Percentiles rank a stretch among this genome's conserved stretches.
Evolutionary conservation across 345 rosid species (phyloP).

Genomic region (Corymbia maculata): DNA sequence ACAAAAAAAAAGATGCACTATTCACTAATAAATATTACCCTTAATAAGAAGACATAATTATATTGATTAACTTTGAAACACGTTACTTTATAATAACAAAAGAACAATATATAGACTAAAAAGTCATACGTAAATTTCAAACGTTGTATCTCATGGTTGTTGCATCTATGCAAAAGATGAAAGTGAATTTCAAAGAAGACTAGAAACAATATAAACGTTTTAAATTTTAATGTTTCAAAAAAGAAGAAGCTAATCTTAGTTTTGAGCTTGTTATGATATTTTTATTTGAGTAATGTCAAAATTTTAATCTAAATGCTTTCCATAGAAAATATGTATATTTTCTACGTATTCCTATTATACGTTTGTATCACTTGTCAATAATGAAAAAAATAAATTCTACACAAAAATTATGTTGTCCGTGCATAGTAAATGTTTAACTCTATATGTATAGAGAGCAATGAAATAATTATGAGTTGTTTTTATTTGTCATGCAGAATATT

Average conservation of each 20-base stretch:
- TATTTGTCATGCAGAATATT: too few relatives aligned
- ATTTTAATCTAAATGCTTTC: neutral
- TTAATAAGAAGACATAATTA: neutral
- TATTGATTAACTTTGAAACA: neutral
- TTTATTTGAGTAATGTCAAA: neutral
- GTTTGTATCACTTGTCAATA: neutral
- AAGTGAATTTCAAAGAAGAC: neutral
- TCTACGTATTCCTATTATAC: neutral
- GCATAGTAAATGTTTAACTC: neutral
- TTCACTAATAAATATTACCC: neutral
- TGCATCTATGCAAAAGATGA: neutral
- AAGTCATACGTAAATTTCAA: neutral
- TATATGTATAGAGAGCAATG: too few relatives aligned
- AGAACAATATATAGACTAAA: neutral
- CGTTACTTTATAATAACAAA: neutral
- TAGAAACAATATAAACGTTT: neutral
- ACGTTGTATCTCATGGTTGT: neutral
- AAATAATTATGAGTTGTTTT: too few relatives aligned
- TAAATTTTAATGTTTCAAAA: neutral
- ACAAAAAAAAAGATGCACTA: too few relatives aligned
- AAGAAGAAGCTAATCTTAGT: neutral
- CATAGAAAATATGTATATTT: neutral
- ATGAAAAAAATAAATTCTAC: neutral
- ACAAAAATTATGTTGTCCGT: neutral
- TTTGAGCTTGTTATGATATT: neutral